Evolutionary conservation across 192 early-diverging fungal genomes (phyloP).

Genomic region (Linderina pennispora): DNA sequence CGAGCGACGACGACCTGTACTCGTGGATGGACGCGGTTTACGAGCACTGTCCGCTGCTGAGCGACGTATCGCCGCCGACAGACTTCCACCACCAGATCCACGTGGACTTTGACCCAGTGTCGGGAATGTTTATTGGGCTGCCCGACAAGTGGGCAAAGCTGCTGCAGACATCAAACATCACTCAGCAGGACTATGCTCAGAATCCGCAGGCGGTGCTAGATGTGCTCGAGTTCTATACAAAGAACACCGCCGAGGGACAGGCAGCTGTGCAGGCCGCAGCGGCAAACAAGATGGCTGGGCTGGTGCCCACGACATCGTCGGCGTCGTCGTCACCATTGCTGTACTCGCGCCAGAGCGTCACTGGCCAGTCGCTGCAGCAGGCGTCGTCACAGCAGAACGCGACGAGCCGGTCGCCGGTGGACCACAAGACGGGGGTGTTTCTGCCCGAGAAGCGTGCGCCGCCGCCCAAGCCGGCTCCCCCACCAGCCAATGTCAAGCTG

Average conservation of each 20-base stretch:
- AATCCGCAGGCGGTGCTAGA: slow-evolving; percentile 98
- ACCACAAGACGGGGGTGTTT: not conserved
- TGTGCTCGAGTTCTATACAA: slow-evolving; percentile 97
- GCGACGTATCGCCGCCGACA: slow-evolving; percentile 48
- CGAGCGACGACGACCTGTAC: slow-evolving; percentile 95
- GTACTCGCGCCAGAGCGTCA: not conserved
- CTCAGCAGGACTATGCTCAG: slow-evolving; percentile 95
- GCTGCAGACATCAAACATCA: slow-evolving; percentile 88
- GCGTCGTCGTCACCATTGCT: slow-evolving; percentile 20
- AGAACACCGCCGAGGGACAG: slow-evolving; percentile 53
- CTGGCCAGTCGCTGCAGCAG: slow-evolving; percentile 9
- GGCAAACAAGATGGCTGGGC: slow-evolving; percentile 52
- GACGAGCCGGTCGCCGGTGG: slow-evolving; percentile 3
- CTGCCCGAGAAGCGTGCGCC: slow-evolving; percentile 22
- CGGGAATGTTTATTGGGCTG: slow-evolving; percentile 65
- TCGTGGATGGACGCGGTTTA: slow-evolving; percentile 99
- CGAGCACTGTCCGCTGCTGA: slow-evolving; percentile 50
- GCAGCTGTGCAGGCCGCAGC: slow-evolving; percentile 11
- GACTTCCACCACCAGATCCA: slow-evolving; percentile 56
- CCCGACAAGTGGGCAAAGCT: slow-evolving; percentile 95
- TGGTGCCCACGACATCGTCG: slow-evolving; percentile 30
- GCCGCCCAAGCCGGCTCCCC: slow-evolving; percentile 27
- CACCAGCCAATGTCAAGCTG: slow-evolving; percentile 34
- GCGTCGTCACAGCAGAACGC: not conserved
- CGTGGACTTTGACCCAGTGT: slow-evolving; percentile 53